Conservation (phyloP, 345 rosid genomes). For the Cardamine resedifolia region DNA sequence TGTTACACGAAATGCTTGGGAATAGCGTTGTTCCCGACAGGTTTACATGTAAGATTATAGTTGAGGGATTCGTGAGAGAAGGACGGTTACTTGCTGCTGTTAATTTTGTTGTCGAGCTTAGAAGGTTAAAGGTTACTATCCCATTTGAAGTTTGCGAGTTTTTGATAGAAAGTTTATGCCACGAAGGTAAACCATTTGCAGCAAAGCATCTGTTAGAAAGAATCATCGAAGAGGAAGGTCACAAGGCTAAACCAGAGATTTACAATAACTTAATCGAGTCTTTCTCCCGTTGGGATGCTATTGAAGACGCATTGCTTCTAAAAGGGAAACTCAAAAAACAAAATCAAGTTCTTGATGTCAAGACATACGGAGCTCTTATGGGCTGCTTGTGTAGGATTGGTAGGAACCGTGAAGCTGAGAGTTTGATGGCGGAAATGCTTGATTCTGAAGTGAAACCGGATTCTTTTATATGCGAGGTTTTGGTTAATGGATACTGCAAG, state of each 20-base stretch:
- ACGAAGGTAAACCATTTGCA: slow-evolving; percentile 73
- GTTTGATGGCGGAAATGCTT: too few species aligned
- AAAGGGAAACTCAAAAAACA: slow-evolving; percentile 51
- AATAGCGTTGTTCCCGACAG: slow-evolving; percentile 54
- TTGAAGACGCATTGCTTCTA: slow-evolving; percentile 53
- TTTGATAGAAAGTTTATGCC: slow-evolving; percentile 58
- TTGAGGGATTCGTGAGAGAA: slow-evolving; percentile 58
- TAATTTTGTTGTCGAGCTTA: slow-evolving; percentile 70
- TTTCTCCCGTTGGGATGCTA: slow-evolving; percentile 45
- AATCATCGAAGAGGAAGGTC: slow-evolving; percentile 45
- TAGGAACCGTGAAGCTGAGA: slow-evolving; percentile 42
- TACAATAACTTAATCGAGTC: slow-evolving; percentile 56
- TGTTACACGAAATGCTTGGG: slow-evolving; percentile 71
- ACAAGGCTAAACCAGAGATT: slow-evolving; percentile 42
- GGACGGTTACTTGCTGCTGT: slow-evolving; percentile 69
- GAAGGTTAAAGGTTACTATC: slow-evolving; percentile 49
- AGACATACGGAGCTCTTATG: slow-evolving; percentile 55
- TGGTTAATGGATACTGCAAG: slow-evolving; percentile 59
- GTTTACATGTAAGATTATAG: slow-evolving; percentile 58
- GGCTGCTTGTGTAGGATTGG: slow-evolving; percentile 53
- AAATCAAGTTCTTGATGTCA: slow-evolving; percentile 36
- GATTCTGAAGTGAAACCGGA: slow-evolving; percentile 53
- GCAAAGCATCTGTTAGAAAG: slow-evolving; percentile 66
- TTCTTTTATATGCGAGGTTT: slow-evolving; percentile 49
- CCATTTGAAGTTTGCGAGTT: slow-evolving; percentile 51